Conservation (phyloP, 108 stramenopile species). For the Nitzschia palea region DNA sequence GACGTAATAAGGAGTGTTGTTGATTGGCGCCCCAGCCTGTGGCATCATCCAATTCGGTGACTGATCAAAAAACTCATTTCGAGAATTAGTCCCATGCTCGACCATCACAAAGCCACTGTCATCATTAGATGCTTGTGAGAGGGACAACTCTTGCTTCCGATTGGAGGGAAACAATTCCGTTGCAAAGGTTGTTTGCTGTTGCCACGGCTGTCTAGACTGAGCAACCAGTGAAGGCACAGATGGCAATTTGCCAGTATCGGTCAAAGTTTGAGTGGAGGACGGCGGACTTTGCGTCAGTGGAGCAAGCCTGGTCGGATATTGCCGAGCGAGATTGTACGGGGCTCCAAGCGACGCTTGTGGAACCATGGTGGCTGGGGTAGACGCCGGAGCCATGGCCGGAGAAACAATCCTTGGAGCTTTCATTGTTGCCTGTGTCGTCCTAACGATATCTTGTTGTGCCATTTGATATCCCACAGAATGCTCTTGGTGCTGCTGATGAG, state of each 20-base stretch:
- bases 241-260: background rate
- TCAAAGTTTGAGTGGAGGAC: constrained; percentile 1
- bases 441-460: too few species aligned
- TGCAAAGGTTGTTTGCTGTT: constrained; percentile 4
- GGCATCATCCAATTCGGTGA: background rate
- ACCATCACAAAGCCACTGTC: constrained; percentile 84
- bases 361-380: constrained; percentile 1
- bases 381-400: constrained; percentile 14
- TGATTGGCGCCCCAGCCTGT: background rate
- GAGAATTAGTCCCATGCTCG: constrained; percentile 44
- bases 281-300: constrained; percentile 34
- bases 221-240: background rate
- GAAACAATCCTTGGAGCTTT: constrained; percentile 9
- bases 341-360: background rate
- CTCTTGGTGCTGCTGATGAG: constrained; percentile 9
- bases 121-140: constrained; percentile 46
- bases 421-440: background rate
- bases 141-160: constrained; percentile 26
- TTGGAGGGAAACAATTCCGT: constrained; percentile 13
- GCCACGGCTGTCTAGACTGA: constrained; percentile 11
- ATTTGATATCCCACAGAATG: too few species aligned
- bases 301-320: constrained; percentile 13
- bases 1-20: background rate
- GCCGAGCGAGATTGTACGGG: background rate
- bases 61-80: constrained; percentile 8